Percentiles rank a stretch among this genome's conserved stretches.
These are phyloP conservation scores for Nicotiana otophora DNA, from an alignment of 257 asterid species.

Conservation along the genomic window DNA sequence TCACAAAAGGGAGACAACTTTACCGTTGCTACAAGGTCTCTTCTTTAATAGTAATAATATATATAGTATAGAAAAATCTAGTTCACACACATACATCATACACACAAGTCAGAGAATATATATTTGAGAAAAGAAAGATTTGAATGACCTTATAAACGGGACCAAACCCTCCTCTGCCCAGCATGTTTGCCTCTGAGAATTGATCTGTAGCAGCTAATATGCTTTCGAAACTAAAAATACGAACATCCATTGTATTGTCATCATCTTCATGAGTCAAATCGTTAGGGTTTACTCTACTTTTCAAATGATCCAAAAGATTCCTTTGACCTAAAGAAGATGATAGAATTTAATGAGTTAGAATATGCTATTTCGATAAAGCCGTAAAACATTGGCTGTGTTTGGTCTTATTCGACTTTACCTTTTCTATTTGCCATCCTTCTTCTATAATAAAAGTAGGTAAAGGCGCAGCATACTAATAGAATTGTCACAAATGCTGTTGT, in stretches of 20 bases:
- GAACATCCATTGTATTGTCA: background rate
- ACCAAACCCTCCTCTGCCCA: background rate
- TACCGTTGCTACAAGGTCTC: no score
- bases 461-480: background rate
- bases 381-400: background rate
- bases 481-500: background rate
- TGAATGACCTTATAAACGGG: background rate
- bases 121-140: background rate
- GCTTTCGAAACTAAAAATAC: background rate
- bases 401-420: background rate
- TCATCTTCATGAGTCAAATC: background rate
- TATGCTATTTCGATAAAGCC: background rate
- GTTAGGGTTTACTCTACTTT: background rate
- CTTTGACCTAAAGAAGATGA: background rate
- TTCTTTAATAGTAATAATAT: no score
- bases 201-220: background rate
- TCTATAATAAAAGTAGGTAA: background rate
- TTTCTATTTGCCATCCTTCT: background rate
- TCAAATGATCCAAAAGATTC: background rate
- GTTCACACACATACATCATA: background rate
- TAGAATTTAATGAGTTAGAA: background rate
- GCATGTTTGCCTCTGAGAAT: background rate
- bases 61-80: no score
- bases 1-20: no score
- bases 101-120: background rate